Base-by-base conservation (phyloP, 768 basidiomycete species). In the Suillus sp. region DNA sequence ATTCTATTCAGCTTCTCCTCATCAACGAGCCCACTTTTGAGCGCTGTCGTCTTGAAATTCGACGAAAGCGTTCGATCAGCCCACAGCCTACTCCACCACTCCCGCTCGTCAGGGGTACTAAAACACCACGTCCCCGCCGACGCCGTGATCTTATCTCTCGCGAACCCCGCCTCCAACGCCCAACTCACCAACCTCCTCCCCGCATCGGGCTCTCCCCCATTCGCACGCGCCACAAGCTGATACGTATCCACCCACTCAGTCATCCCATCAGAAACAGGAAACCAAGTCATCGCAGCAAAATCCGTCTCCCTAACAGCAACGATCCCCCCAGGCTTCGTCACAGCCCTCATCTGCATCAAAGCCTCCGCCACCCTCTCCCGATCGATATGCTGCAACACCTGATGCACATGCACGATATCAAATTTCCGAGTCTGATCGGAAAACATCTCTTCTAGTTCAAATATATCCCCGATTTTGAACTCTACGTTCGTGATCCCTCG, bases 321-420 rank as follows among this genome's bases (percentile, higher is more conserved):
- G 60, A 84, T 64, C 1, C 83, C 83, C 2, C 80, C 82, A 1
- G 75, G 71, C 65, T 80, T 81, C 0, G 78, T 72, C 4, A 84
- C 83, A 22, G 83, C 73, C 27, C 70, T 67, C 81, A 85, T 83
- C 76, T 85, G 84, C 54, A 67, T 65, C 40, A 84, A 69, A 1
- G 79, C 78, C 20, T 54, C 55, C 13, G 80, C 70, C 11, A 57
- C 56, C 56, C 56, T 27, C 1, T 82, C 80, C 59, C 83, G 77
- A 2, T 65, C 53, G 55, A 85, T 66, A 71, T 84, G 84, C 66
- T 81, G 78, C 3, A 85, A 72, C 8, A 84, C 82, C 66, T 83
- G 82, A 62, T 83, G 81, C 25, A 79, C 76, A 66, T 81, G 80
- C 3, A 83, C 80, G 67, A 84, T 76, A 71, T 84, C 83, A 70